phyloP scores from a whole-genome alignment of 2,329 filamentous ascomycete species.

The Fusarium odoratissimum region DNA sequence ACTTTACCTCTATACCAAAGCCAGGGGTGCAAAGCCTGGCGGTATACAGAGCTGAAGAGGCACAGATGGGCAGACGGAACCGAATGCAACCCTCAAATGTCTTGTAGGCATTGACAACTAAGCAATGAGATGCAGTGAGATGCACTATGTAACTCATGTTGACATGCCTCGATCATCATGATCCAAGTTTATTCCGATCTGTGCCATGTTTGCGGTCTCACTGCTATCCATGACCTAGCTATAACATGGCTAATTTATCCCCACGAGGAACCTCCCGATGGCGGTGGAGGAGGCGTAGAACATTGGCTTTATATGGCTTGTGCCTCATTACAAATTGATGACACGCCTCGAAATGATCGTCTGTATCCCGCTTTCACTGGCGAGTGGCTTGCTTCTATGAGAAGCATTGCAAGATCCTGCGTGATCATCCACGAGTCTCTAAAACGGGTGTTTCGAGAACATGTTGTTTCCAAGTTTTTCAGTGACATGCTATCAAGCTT shows the following conservation, averaged over 20 bases:
- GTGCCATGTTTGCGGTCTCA: slow-evolving; percentile 23
- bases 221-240: slow-evolving; percentile 1
- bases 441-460: slow-evolving; percentile 13
- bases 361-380: not conserved
- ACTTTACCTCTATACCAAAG: slow-evolving; percentile 14
- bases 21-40: slow-evolving; percentile 31
- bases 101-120: slow-evolving; percentile 17
- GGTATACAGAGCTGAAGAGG: slow-evolving; percentile 37
- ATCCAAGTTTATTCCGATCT: slow-evolving; percentile 3
- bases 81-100: slow-evolving; percentile 13
- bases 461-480: not conserved
- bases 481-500: slow-evolving; percentile 4
- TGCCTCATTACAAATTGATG: not conserved
- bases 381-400: not conserved
- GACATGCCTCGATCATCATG: slow-evolving; percentile 9
- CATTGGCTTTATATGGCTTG: not conserved
- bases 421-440: not conserved
- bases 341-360: not conserved
- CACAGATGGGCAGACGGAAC: slow-evolving; percentile 22
- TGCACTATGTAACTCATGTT: slow-evolving; percentile 19
- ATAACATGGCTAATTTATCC: not conserved
- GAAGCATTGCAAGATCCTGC: not conserved
- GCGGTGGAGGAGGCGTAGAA: slow-evolving; percentile 25
- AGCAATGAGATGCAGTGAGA: slow-evolving; percentile 31
- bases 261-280: slow-evolving; percentile 20